Evolutionary conservation across 2,329 filamentous ascomycete species (phyloP).

Genomic region (Penicillium digitatum): DNA sequence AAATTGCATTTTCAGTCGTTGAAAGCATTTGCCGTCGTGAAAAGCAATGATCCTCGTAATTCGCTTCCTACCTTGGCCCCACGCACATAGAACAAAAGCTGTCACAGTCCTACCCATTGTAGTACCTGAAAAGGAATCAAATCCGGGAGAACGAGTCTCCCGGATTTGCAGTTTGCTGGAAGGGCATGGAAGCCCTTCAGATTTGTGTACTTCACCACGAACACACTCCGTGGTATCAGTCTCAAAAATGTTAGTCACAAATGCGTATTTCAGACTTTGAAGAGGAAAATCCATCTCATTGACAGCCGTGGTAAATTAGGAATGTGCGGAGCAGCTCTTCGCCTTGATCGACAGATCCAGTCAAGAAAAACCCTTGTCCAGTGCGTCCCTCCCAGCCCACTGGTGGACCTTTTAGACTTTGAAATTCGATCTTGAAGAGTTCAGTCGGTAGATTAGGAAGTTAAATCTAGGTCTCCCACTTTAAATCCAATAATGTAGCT

Average conservation of each 20-base stretch:
- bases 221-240: background rate
- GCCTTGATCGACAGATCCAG: background rate
- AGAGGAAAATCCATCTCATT: constrained; percentile 1
- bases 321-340: background rate
- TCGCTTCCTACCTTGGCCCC: background rate
- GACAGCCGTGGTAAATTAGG: constrained; percentile 3
- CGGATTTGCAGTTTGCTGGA: background rate
- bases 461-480: background rate
- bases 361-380: constrained; percentile 5
- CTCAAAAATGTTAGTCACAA: background rate
- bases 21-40: background rate
- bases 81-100: background rate
- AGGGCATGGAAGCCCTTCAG: background rate
- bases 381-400: constrained; percentile 3
- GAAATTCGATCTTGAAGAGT: background rate
- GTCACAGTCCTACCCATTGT: background rate
- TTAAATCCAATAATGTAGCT: background rate
- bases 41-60: constrained; percentile 5
- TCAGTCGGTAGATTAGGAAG: background rate
- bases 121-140: background rate
- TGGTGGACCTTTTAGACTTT: background rate
- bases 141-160: background rate
- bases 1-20: background rate
- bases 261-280: background rate
- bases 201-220: background rate